Base-by-base conservation (phyloP, 495 filamentous ascomycete genomes). In the Amniculicola lignicola region DNA sequence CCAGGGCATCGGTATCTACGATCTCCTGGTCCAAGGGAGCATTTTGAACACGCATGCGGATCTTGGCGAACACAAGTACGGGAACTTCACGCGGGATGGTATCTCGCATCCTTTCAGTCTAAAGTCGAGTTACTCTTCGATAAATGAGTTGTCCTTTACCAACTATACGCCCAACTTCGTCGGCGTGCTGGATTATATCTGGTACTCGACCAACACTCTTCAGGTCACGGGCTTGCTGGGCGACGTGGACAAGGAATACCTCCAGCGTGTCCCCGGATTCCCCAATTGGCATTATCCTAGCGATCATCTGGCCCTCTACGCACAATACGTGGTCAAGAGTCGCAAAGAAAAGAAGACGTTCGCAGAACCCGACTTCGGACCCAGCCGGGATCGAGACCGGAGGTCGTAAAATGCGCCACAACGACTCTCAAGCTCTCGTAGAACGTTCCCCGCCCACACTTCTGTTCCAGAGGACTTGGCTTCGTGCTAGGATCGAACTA, bases 231-330 rank as follows among this genome's bases (percentile, higher is more conserved):
- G 83, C 35, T 70, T 98, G 51, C 87, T 98, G 9, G 94, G 93
- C 5, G 84, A 92, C 31, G 88, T 96, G 10, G 94, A 98, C 70
- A 81, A 82, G 65, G 83, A 93, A 11, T 95, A 97, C 70, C 83
- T 98, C 51, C 84, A 86, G 61, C 79, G 84, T 39, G 90, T 96
- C 4, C 93, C 93, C 2, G 93, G 93, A 0, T 98, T 97, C 72
- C 93, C 93, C 10, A 95, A 97, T 64, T 91, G 87, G 67, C 93
- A 97, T 73, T 96, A 96, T 74, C 94, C 94, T 0, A 93, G 89
- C 69, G 93, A 98, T 70, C 93, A 98, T 72, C 81, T 98, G 63
- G 87, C 90, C 70, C 81, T 98, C 62, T 82, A 90, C 74, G 86
- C 88, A 51, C 89, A 97, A 73, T 96, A 96, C 72, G 79, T 84